Percentiles rank a stretch among this genome's conserved stretches.
phyloP scores from a whole-genome alignment of 2,329 filamentous ascomycete species.

The Pseudogymnoascus sp. region DNA sequence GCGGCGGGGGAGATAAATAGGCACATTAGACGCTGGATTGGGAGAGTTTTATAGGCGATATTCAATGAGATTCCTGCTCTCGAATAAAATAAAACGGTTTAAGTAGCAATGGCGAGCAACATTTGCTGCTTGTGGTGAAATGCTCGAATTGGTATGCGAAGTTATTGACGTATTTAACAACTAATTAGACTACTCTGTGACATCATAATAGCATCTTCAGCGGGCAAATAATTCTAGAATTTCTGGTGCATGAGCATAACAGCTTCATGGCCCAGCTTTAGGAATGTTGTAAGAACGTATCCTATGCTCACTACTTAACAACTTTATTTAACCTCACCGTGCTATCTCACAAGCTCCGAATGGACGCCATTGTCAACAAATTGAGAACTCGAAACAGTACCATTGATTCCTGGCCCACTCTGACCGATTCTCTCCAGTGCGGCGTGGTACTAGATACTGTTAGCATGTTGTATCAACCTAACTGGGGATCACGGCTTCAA shows the following conservation, averaged over 20 bases:
- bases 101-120: neutral
- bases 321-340: neutral
- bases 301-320: neutral
- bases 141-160: neutral
- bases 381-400: neutral
- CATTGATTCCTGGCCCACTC: neutral
- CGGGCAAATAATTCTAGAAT: neutral
- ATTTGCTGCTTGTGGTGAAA: neutral
- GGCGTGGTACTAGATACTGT: neutral
- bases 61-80: neutral
- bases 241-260: neutral
- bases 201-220: neutral
- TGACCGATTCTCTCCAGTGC: neutral
- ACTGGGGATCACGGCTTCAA: neutral
- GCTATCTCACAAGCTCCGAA: neutral
- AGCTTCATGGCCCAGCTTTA: neutral
- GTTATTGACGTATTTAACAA: neutral
- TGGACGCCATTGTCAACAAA: neutral
- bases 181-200: neutral
- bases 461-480: neutral
- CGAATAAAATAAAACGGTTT: neutral
- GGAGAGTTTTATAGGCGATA: neutral
- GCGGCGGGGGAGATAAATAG: conserved; percentile 5
- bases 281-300: neutral
- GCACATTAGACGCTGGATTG: neutral